These are phyloP conservation scores for Pyrus communis DNA, from an alignment of 306 rosid genomes.

Conservation along the genomic window DNA sequence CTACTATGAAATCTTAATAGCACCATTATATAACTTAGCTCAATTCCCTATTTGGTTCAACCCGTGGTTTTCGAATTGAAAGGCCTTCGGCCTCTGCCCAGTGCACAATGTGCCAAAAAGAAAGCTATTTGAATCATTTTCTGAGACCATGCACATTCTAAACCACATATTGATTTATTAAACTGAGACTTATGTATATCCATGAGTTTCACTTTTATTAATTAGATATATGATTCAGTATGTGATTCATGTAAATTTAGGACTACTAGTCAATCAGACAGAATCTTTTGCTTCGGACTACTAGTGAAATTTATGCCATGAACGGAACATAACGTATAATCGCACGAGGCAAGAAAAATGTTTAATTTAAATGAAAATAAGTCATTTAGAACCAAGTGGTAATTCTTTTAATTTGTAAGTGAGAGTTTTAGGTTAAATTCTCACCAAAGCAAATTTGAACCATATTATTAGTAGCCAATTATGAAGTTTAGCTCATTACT, in stretches of 20 bases:
- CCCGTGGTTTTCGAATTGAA: not conserved
- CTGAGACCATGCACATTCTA: not conserved
- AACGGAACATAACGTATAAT: not conserved
- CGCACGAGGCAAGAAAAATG: not conserved
- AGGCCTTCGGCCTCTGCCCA: not conserved
- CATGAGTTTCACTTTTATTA: not conserved
- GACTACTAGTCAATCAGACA: not conserved
- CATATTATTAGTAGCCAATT: too few relatives aligned
- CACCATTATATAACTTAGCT: not conserved
- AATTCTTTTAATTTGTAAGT: too few relatives aligned
- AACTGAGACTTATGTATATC: not conserved
- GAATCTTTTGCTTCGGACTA: too few relatives aligned
- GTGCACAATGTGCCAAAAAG: not conserved
- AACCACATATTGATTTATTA: too few relatives aligned
- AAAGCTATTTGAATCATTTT: not conserved
- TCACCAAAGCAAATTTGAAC: too few relatives aligned
- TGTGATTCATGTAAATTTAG: not conserved
- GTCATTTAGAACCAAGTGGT: too few relatives aligned
- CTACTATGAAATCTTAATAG: too few relatives aligned
- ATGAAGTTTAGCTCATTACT: too few relatives aligned
- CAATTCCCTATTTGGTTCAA: not conserved
- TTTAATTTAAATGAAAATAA: not conserved
- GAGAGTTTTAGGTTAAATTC: too few relatives aligned
- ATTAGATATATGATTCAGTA: not conserved
- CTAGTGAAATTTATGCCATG: not conserved